Base-by-base conservation (phyloP, 1,139 yeast species). In the Zygosaccharomyces sapae region DNA sequence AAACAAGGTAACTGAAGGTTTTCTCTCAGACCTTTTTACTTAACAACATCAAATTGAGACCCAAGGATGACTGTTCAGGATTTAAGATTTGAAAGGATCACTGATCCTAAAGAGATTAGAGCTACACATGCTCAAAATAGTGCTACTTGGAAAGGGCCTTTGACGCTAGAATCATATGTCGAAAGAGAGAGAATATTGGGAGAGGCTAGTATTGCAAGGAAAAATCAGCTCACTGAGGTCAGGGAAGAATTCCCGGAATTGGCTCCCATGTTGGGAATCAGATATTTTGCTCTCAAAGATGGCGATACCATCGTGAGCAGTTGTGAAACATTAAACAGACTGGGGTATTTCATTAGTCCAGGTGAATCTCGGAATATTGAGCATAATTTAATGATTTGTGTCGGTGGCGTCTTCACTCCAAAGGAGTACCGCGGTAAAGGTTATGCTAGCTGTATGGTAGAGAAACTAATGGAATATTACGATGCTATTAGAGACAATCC, bases 361-460 rank as follows among this genome's bases (percentile, higher is more conserved):
- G 50, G 46, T 2, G 41, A 53, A 5, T 44, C 57, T 18, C 66
- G 66, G 1, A 55, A 53, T n/a, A 46, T 62, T 22, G 55, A 56
- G 19, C 66, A 66, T 2, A 68, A 77, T 6, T 60, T 73, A n/a
- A 67, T 75, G 49, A 78, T 78, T 3, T 76, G 83, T 50, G 70
- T 83, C 47, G 87, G 88, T 19, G 81, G 81, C 9, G 89, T 84
- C 0, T 84, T 70, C 63, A 83, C 90, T 0, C 73, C 77, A 29
- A 71, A 73, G 5, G 70, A 74, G 44, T 66, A 73, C 57, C 73
- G 95, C 49, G 81, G 83, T 19, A 75, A 77, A 54, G 89, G 92
- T 1, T 80, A 79, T 56, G 90, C 87, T 1, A 68, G 68, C 25
- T 59, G 69, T 33, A 78, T 86, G 87, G 72, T 85, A 43, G 48